Conservation (phyloP, 352 stramenopile species). For the Phytophthora multivora region DNA sequence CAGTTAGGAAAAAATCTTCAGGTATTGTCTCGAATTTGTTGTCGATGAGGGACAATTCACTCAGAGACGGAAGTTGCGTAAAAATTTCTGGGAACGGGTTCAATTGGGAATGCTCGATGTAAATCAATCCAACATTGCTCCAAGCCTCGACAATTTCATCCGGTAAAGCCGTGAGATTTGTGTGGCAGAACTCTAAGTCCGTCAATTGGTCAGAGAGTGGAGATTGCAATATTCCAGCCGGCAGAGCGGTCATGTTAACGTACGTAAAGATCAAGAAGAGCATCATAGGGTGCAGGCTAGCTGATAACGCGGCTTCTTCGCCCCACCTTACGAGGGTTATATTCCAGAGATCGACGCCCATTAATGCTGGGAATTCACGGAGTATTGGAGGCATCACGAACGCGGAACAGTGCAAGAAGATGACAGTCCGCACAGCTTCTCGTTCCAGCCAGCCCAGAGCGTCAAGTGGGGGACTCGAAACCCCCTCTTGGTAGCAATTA, state of each 20-base stretch:
- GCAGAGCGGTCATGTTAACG: conserved; percentile 1
- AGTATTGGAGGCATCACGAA: background rate
- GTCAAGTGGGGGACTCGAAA: background rate
- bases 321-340: background rate
- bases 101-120: conserved; percentile 39
- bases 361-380: background rate
- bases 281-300: conserved; percentile 1
- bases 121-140: conserved; percentile 10
- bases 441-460: background rate
- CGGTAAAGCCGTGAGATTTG: background rate
- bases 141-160: background rate
- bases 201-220: background rate
- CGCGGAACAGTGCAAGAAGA: background rate
- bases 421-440: background rate
- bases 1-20: conserved; percentile 14
- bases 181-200: conserved; percentile 1
- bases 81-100: conserved; percentile 33
- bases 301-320: background rate
- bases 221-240: background rate
- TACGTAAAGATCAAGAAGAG: background rate
- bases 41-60: conserved; percentile 41
- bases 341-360: conserved; percentile 2
- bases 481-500: background rate
- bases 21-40: conserved; percentile 34
- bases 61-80: conserved; percentile 13